phyloP scores from a whole-genome alignment of 2,329 filamentous ascomycete genomes.

The Lachnellula hyalina region DNA sequence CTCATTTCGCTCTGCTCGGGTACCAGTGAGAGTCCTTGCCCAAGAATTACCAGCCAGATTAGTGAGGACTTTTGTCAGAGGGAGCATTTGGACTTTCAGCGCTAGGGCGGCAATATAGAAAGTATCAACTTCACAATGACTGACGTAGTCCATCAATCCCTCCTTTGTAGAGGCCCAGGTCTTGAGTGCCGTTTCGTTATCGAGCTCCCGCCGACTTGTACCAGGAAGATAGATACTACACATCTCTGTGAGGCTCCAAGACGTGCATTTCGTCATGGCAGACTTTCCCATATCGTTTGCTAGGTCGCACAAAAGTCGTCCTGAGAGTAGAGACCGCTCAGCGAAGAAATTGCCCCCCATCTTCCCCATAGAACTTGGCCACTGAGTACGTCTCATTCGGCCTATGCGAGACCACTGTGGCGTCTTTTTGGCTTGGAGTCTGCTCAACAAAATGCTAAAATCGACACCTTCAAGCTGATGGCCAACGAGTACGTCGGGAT shows the following conservation, averaged over 20 bases:
- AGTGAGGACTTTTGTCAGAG: constrained; percentile 89
- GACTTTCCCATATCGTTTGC: constrained; percentile 97
- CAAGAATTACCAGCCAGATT: constrained; percentile 97
- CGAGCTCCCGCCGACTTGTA: constrained; percentile 65
- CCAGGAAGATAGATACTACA: constrained; percentile 80
- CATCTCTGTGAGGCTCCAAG: constrained; percentile 98
- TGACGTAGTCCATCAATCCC: constrained; percentile 88
- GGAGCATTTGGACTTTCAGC: constrained; percentile 83
- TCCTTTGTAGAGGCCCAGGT: constrained; percentile 80
- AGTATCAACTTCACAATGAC: constrained; percentile 90
- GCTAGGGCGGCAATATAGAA: constrained; percentile 92
- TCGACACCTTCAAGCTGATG: constrained; percentile 97
- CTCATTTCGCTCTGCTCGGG: constrained; percentile 94
- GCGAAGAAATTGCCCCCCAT: constrained; percentile 87
- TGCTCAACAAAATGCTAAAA: constrained; percentile 82
- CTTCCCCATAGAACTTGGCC: constrained; percentile 83
- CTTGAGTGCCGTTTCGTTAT: constrained; percentile 81
- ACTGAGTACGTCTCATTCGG: constrained; percentile 73
- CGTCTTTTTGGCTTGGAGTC: constrained; percentile 83
- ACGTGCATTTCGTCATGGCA: constrained; percentile 93
- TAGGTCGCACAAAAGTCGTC: constrained; percentile 86
- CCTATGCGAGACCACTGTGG: constrained; percentile 94
- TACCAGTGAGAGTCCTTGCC: constrained; percentile 92
- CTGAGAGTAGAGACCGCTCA: constrained; percentile 83
- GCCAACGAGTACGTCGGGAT: constrained; percentile 90